Evolutionary conservation across 441 rosid species (phyloP).

Genomic region (Eutrema salsugineum): DNA sequence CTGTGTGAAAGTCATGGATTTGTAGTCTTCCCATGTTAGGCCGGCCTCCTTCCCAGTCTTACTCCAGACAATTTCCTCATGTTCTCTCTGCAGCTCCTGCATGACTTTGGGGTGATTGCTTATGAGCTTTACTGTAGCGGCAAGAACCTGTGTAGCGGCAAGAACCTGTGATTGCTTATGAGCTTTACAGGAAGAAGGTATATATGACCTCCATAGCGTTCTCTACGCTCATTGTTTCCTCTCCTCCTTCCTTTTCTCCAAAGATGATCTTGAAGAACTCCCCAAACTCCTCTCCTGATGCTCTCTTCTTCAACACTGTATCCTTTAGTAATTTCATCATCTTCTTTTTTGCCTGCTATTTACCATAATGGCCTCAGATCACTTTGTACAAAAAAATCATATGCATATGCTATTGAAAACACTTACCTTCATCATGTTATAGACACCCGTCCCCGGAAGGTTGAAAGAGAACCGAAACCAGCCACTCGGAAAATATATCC

Average conservation of each 20-base stretch:
- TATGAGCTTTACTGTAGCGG: conserved; percentile 11
- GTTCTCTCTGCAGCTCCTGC: conserved; percentile 13
- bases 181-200: conserved; percentile 4
- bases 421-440: too few species aligned
- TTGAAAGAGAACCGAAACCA: too few species aligned
- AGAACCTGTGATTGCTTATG: too few species aligned
- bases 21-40: conserved; percentile 38
- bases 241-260: neutral
- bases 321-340: conserved; percentile 11
- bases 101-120: conserved; percentile 10
- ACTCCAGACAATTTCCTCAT: neutral
- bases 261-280: conserved; percentile 5
- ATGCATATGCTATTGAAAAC: too few species aligned
- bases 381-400: too few species aligned
- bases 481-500: too few species aligned
- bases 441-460: too few species aligned
- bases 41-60: neutral
- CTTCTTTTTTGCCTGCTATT: conserved; percentile 10
- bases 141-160: neutral
- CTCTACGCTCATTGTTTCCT: conserved; percentile 2
- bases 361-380: too few species aligned
- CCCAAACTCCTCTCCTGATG: conserved; percentile 6
- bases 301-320: neutral
- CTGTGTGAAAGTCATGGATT: conserved; percentile 45
- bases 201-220: neutral